Percentiles rank a stretch among this genome's conserved stretches.
Conservation (phyloP, 805 yeast genomes). For the Yarrowia yakushimensis region DNA sequence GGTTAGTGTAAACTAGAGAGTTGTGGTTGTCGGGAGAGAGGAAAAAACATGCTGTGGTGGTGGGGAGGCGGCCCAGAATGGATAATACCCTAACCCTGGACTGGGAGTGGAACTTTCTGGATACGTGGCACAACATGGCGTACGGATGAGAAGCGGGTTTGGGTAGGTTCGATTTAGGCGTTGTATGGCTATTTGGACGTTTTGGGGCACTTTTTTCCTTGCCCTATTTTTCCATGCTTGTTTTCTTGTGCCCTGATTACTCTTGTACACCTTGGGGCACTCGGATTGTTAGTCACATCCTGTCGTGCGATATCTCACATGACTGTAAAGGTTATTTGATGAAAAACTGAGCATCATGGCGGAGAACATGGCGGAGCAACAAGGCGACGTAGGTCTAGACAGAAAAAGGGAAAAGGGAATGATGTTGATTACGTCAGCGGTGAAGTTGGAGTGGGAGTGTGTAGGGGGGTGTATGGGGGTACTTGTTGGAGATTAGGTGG, state of each 20-base stretch:
- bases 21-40: conserved; percentile 18
- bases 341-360: background rate
- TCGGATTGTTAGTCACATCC: background rate
- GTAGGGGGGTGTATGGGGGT: no score
- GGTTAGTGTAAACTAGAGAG: conserved; percentile 22
- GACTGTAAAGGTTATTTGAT: background rate
- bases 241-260: background rate
- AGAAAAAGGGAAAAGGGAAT: no score
- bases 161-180: background rate
- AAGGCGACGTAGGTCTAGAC: no score
- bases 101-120: conserved; percentile 21
- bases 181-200: background rate
- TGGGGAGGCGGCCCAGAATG: background rate
- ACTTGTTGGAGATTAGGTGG: no score
- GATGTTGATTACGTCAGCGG: no score
- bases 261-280: background rate
- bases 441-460: no score
- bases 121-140: conserved; percentile 13
- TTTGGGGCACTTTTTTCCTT: background rate
- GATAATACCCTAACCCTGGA: conserved; percentile 3
- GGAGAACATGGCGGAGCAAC: conserved; percentile 18
- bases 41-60: conserved; percentile 14
- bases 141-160: background rate
- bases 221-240: background rate
- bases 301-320: conserved; percentile 24